phyloP scores from a whole-genome alignment of 108 stramenopile species.

The Nannochloropsis oceanica region DNA sequence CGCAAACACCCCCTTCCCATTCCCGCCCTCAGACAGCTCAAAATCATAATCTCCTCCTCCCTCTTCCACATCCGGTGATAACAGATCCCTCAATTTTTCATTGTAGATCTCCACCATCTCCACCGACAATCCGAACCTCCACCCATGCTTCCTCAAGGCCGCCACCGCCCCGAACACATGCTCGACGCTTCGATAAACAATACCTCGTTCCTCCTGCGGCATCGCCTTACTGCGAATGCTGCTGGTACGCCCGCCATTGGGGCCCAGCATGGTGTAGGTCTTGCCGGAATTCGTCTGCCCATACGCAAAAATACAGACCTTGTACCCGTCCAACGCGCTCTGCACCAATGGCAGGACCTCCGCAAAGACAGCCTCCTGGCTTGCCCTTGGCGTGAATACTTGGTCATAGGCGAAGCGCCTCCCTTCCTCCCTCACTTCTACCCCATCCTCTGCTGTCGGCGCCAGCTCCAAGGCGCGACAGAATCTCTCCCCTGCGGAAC shows the following conservation, averaged over 20 bases:
- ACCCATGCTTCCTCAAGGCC: not conserved
- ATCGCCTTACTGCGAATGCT: constrained; percentile 30
- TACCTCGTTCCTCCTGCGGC: not conserved
- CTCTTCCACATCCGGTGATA: not conserved
- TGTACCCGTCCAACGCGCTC: constrained; percentile 89
- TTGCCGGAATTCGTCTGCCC: constrained; percentile 61
- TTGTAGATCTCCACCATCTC: constrained; percentile 55
- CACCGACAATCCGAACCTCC: constrained; percentile 33
- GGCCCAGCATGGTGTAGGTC: constrained; percentile 50
- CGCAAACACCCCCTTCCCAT: not conserved
- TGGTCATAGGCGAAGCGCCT: constrained; percentile 67
- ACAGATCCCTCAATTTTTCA: constrained; percentile 48
- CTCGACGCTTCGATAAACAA: not conserved
- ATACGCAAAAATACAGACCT: constrained; percentile 98
- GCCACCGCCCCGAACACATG: not conserved
- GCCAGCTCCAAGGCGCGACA: not conserved
- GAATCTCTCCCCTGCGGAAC: not conserved
- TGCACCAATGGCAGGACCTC: constrained; percentile 84
- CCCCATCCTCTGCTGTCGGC: not conserved
- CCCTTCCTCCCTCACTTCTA: not conserved
- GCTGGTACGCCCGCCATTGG: constrained; percentile 34
- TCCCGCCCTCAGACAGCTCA: not conserved
- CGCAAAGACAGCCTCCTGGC: constrained; percentile 70
- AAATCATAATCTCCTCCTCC: not conserved
- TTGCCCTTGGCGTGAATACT: constrained; percentile 80